Base-by-base conservation (phyloP, 2,329 filamentous ascomycete genomes). In the Ophiostoma populinum region DNA sequence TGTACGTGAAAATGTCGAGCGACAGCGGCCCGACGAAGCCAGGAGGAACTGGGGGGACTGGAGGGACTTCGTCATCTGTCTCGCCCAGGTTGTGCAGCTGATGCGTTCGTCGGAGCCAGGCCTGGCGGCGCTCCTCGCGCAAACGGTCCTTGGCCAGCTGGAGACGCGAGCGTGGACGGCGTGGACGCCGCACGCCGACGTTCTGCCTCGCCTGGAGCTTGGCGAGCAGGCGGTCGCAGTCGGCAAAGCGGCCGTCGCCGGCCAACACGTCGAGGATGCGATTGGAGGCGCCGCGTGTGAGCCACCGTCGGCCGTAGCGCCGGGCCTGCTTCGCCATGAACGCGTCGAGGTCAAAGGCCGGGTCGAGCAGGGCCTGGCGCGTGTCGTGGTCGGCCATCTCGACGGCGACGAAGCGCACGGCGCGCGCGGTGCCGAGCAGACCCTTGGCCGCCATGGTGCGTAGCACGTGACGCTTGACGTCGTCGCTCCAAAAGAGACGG, bases 401-500 rank as follows among this genome's bases (percentile, higher is more conserved):
- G 9, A 45, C 43, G 4, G 62, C 59, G 17, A 67, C 50, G 8
- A 47, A 48, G 7, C 50, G 51, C 7, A 57, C 49, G 2, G 55
- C 55, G 1, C 44, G 44, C 0, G 50, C 48, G 17, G 56, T 51
- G 7, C 53, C 46, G 26, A 68, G 51, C 32, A 66, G 51, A 17
- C 58, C 58, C 13, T 56, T 51, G 24, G 55, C 48, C 36, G 60
- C 52, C 62, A 69, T 67, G 38, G 53, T 51, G 10, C 56, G 54
- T 20, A 68, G 46, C 20, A 65, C 50, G 42, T 62, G 58, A 17
- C 57, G 55, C 34, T 56, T 55, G 33, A 62, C 57, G n/a, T 68
- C 62, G 46, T 75, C 71, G 9, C 65, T 65, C 49, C 70, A 65
- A 38, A 78, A 65, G 29, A 68, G 52, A n/a, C 53, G 49, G 13